Conservation (phyloP, 2,329 filamentous ascomycete species). For the Pestalotiopsis sp. region DNA sequence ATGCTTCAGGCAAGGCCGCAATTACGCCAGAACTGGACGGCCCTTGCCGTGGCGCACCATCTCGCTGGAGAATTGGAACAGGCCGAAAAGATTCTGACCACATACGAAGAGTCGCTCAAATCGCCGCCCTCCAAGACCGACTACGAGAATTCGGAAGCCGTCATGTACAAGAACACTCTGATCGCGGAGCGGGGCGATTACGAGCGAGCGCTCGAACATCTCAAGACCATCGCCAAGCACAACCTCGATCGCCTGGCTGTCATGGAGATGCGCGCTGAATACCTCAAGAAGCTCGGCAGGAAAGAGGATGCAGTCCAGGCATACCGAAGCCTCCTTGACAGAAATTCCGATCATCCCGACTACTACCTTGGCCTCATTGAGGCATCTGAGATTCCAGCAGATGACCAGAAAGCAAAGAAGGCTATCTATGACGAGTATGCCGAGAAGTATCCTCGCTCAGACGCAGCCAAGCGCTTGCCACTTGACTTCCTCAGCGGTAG, state of each 20-base stretch:
- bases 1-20: conserved; percentile 87
- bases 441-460: conserved; percentile 77
- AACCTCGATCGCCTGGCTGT: conserved; percentile 83
- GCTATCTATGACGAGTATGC: conserved; percentile 82
- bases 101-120: conserved; percentile 93
- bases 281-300: conserved; percentile 74
- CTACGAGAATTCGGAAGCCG: conserved; percentile 89
- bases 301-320: conserved; percentile 81
- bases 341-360: conserved; percentile 83
- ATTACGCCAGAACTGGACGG: conserved; percentile 93
- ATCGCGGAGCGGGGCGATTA: conserved; percentile 89
- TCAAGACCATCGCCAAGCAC: conserved; percentile 75
- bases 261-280: conserved; percentile 83
- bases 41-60: conserved; percentile 91
- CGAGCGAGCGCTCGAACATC: conserved; percentile 81
- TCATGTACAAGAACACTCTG: conserved; percentile 92
- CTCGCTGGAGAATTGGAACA: conserved; percentile 81
- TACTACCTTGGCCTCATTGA: conserved; percentile 83
- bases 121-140: conserved; percentile 74
- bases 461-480: conserved; percentile 83
- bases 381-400: conserved; percentile 62
- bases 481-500: conserved; percentile 82
- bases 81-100: conserved; percentile 88
- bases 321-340: conserved; percentile 78
- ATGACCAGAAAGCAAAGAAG: conserved; percentile 66